phyloP scores from a whole-genome alignment of 768 basidiomycete species.

The Rubroboletus pulcherrimus region DNA sequence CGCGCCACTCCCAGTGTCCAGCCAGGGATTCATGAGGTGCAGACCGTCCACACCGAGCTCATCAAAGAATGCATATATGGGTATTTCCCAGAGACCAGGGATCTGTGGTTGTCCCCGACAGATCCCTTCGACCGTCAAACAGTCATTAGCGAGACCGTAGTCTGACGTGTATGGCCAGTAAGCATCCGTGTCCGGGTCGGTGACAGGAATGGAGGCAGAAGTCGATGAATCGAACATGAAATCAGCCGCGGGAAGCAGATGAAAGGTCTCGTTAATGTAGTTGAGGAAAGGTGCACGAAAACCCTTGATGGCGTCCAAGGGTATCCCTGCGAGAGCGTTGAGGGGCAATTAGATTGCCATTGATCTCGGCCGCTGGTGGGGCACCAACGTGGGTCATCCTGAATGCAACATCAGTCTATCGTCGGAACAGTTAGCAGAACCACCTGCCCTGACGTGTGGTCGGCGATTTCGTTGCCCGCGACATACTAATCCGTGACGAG shows the following conservation, averaged over 20 bases:
- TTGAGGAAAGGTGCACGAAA: slow-evolving; percentile 3
- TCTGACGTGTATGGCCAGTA: slow-evolving; percentile 7
- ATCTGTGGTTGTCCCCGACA: neutral
- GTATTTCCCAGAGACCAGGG: neutral
- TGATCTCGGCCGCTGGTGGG: neutral
- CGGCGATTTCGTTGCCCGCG: slow-evolving; percentile 4
- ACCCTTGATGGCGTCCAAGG: neutral
- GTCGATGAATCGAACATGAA: neutral
- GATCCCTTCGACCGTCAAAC: neutral
- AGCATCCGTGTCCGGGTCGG: neutral
- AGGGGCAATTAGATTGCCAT: neutral
- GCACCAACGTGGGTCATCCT: slow-evolving; percentile 1
- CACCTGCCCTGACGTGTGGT: neutral
- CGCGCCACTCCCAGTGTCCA: neutral
- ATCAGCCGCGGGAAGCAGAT: neutral
- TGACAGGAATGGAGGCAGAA: slow-evolving; percentile 1
- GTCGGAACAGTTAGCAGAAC: neutral
- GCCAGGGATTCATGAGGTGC: slow-evolving; percentile 1
- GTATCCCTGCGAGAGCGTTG: neutral
- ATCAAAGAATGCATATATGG: neutral
- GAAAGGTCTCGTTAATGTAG: neutral
- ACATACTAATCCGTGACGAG: slow-evolving; percentile 6
- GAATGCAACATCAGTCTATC: neutral
- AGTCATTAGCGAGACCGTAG: slow-evolving; percentile 2
- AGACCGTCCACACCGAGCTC: neutral